Conservation (phyloP, 2,329 filamentous ascomycete species). For the Coniochaeta prunicola region DNA sequence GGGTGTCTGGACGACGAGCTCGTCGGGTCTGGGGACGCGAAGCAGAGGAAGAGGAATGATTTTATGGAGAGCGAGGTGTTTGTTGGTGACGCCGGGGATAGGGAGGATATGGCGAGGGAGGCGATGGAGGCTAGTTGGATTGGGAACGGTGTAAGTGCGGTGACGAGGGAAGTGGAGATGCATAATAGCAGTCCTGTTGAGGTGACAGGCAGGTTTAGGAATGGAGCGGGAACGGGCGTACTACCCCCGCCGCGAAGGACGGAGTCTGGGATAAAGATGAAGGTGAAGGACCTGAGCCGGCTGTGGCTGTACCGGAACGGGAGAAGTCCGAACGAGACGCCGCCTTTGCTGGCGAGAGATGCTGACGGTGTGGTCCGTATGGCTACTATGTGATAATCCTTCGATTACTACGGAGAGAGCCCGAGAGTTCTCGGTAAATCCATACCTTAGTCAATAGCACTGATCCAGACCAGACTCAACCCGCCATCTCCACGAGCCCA, state of each 20-base stretch:
- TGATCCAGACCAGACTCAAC: not conserved
- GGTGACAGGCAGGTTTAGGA: slow-evolving; percentile 8
- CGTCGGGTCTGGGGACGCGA: slow-evolving; percentile 20
- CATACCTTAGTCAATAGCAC: not conserved
- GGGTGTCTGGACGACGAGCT: not conserved
- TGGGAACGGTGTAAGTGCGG: slow-evolving; percentile 27
- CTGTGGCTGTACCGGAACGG: slow-evolving; percentile 59
- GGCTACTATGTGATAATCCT: not conserved
- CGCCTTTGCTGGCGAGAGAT: not conserved
- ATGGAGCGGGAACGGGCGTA: not conserved
- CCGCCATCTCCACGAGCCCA: not conserved
- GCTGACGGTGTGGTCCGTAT: not conserved
- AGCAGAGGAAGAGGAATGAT: slow-evolving; percentile 26
- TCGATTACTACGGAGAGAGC: not conserved
- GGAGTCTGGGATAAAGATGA: slow-evolving; percentile 26
- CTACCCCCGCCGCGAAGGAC: slow-evolving; percentile 11
- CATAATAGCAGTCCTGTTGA: slow-evolving; percentile 17
- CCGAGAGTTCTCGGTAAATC: not conserved
- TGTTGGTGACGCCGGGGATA: slow-evolving; percentile 34
- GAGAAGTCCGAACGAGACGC: slow-evolving; percentile 29
- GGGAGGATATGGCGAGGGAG: slow-evolving; percentile 35
- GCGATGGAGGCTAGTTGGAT: slow-evolving; percentile 40
- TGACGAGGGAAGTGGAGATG: slow-evolving; percentile 20
- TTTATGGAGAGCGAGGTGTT: slow-evolving; percentile 56
- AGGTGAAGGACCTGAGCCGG: slow-evolving; percentile 53